Base-by-base conservation (phyloP, 108 stramenopile genomes). In the Cyclotella atomus region DNA sequence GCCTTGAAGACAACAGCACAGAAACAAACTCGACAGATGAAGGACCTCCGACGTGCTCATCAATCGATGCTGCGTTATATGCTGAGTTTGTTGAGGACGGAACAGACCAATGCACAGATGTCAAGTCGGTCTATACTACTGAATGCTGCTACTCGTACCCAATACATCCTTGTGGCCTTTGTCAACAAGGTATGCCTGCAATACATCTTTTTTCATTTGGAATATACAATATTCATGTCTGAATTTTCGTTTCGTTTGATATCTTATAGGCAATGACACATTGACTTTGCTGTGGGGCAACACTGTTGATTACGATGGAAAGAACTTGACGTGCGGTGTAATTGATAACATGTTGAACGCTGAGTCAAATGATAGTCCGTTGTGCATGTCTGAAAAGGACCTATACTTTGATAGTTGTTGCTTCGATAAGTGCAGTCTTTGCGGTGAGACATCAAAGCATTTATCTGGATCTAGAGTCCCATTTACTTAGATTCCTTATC, bases 401-500 rank as follows among this genome's bases (percentile, higher is more conserved):
- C 20, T 24, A 24, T 65, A 54, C 56, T 71, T 65, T 45, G 78
- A 79, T 2, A 65, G 28, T 24, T 79, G 79, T 20, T 80, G 79
- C 60, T 80, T 80, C 30, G 79, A 63, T 59, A 80, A 80, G 45
- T 80, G 79, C 49, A 64, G 33, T 36, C 68, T 80, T n/a, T 80
- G 79, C 41, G 79, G 59, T 17, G 53, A n/a, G n/a, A n/a, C n/a
- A n/a, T n/a, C n/a, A n/a, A n/a, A n/a, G n/a, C n/a, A n/a, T n/a
- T n/a, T n/a, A n/a, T n/a, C n/a, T n/a, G n/a, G n/a, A n/a, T n/a
- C n/a, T n/a, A n/a, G n/a, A n/a, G n/a, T n/a, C n/a, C n/a, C n/a
- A n/a, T n/a, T n/a, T n/a, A n/a, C n/a, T n/a, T n/a, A n/a, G n/a
- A n/a, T n/a, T n/a, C n/a, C n/a, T n/a, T n/a, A n/a, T n/a, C n/a